Percentiles rank a stretch among this genome's conserved stretches.
Evolutionary conservation across 2,329 filamentous ascomycete species (phyloP).

Genomic region (Paracoccidioides lutzii): DNA sequence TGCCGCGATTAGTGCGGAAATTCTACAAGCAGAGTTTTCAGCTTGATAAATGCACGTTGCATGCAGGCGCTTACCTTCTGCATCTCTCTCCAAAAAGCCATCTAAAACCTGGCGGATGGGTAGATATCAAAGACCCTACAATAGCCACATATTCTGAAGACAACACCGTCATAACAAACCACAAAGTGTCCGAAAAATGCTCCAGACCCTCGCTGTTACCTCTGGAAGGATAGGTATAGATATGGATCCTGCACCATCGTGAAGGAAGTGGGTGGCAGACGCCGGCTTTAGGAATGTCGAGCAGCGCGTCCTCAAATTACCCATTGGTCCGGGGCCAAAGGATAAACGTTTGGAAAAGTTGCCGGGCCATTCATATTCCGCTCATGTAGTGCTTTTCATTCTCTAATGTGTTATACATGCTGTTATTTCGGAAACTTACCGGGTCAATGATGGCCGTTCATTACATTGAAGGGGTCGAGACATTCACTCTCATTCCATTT

Average conservation of each 20-base stretch:
- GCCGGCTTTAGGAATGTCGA: slow-evolving; percentile 16
- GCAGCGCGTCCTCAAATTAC: slow-evolving; percentile 14
- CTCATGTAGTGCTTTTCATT: background rate
- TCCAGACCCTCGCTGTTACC: slow-evolving; percentile 15
- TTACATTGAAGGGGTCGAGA: slow-evolving; percentile 13
- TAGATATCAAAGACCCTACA: slow-evolving; percentile 27
- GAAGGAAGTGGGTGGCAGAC: slow-evolving; percentile 11
- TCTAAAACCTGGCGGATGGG: slow-evolving; percentile 18
- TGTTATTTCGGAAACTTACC: slow-evolving; percentile 13
- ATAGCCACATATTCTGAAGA: slow-evolving; percentile 18
- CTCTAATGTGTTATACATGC: background rate
- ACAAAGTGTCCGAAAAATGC: slow-evolving; percentile 15
- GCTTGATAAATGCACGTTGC: background rate
- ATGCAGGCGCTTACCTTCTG: too few species aligned
- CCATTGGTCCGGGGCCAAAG: slow-evolving; percentile 17
- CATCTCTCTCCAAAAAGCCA: background rate
- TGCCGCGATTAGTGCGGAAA: slow-evolving; percentile 36
- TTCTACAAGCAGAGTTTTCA: slow-evolving; percentile 28
- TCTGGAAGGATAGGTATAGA: slow-evolving; percentile 12
- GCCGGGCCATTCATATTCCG: background rate
- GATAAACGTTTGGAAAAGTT: slow-evolving; percentile 10
- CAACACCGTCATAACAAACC: slow-evolving; percentile 12
- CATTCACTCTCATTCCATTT: slow-evolving; percentile 10
- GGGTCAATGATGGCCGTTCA: slow-evolving; percentile 8
- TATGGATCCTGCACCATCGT: slow-evolving; percentile 6